A percentile compares a stretch with the other conserved stretches of the same genome.
phyloP scores from a whole-genome alignment of 148 eudicot species.

The Polygonum aviculare region DNA sequence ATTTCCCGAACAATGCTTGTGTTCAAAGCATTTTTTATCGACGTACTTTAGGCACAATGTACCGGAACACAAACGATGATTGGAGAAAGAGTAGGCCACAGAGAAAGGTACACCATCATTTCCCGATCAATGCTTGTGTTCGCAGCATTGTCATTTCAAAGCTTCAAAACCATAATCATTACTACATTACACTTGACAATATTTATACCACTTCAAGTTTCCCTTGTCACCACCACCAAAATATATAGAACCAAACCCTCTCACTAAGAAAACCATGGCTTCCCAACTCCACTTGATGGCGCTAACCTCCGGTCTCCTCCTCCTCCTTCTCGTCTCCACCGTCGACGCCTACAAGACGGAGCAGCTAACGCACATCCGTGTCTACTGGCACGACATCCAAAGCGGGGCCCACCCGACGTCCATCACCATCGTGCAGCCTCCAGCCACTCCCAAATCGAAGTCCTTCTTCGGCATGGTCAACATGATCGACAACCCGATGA shows the following conservation, averaged over 20 bases:
- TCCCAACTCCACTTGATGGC: neutral
- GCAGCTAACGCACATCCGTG: constrained; percentile 37
- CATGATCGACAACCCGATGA: constrained; percentile 32
- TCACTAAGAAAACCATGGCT: neutral
- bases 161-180: neutral
- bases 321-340: neutral
- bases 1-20: neutral
- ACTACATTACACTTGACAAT: neutral
- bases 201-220: no score
- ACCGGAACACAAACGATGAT: neutral
- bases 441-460: constrained; percentile 1
- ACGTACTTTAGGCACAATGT: no score
- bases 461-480: constrained; percentile 25
- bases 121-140: neutral
- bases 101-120: neutral
- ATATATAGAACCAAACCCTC: neutral
- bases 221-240: neutral
- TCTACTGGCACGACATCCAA: constrained; percentile 58
- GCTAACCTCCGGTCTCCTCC: neutral
- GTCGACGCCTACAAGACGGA: constrained; percentile 14
- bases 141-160: neutral
- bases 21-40: neutral
- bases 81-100: neutral
- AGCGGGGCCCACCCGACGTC: constrained; percentile 41
- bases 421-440: constrained; percentile 19